These are phyloP conservation scores for Paramecium biaurelia DNA, from an alignment of 73 alveolate genomes.

Conservation along the genomic window DNA sequence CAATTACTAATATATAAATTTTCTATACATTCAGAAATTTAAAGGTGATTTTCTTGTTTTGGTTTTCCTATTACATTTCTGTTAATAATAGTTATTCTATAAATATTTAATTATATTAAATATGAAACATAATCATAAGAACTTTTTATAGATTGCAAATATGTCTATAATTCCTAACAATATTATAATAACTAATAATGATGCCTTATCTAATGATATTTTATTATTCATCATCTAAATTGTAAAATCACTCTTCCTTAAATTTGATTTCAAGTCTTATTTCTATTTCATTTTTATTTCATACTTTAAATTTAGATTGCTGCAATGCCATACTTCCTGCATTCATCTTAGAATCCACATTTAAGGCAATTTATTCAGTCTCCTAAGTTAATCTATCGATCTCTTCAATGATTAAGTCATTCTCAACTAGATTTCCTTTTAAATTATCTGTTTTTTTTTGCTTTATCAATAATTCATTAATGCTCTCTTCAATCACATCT, in stretches of 20 bases:
- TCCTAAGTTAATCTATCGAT: not conserved
- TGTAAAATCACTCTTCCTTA: not conserved
- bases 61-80: not conserved
- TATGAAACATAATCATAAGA: not conserved
- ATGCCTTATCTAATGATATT: not conserved
- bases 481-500: not conserved
- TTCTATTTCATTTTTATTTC: not conserved
- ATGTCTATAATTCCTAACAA: not conserved
- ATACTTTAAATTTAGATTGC: not conserved
- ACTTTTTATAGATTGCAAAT: not conserved
- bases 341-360: not conserved
- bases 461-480: not conserved
- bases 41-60: constrained; percentile 3
- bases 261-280: not conserved
- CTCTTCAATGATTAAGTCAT: not conserved
- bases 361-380: not conserved
- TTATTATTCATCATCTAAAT: not conserved
- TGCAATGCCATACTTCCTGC: not conserved
- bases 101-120: not conserved
- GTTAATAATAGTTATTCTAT: not conserved
- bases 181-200: not conserved
- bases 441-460: not conserved
- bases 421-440: not conserved
- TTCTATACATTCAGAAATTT: not conserved
- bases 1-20: not conserved